Evolutionary conservation across 371 early-diverging fungal genomes (phyloP).

Genomic region (Syncephalastrum sp.): DNA sequence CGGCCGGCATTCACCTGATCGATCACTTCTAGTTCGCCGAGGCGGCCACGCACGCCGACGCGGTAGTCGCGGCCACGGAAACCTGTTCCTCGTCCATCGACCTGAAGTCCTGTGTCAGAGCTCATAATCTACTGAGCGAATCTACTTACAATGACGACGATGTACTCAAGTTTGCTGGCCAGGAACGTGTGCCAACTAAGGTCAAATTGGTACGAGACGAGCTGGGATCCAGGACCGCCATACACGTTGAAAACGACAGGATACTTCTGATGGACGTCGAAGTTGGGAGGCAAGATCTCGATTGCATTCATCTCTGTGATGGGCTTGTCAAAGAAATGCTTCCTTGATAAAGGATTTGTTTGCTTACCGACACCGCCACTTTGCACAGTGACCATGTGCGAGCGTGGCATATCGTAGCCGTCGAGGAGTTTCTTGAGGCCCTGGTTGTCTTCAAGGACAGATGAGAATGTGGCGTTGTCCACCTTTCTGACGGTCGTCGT

Average conservation of each 20-base stretch:
- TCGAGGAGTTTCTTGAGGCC: constrained; percentile 39
- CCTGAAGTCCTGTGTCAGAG: constrained; percentile 16
- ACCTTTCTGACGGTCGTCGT: constrained; percentile 70
- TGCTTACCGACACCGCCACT: constrained; percentile 55
- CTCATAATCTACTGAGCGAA: background rate
- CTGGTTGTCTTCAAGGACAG: constrained; percentile 58
- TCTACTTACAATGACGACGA: constrained; percentile 57
- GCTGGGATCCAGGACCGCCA: constrained; percentile 93
- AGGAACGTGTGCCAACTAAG: constrained; percentile 79
- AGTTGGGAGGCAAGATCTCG: constrained; percentile 81
- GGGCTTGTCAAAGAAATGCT: constrained; percentile 8
- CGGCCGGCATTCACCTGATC: constrained; percentile 87
- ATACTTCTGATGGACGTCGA: constrained; percentile 69
- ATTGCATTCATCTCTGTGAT: constrained; percentile 79
- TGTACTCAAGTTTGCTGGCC: constrained; percentile 59
- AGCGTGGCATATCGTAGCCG: constrained; percentile 58
- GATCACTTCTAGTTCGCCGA: constrained; percentile 81
- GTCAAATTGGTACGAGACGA: constrained; percentile 68
- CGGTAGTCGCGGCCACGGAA: constrained; percentile 84
- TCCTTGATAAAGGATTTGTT: background rate
- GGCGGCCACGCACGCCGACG: constrained; percentile 69
- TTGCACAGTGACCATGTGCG: constrained; percentile 52
- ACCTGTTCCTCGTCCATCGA: constrained; percentile 93
- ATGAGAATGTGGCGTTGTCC: constrained; percentile 46
- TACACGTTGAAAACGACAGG: constrained; percentile 91